Percentiles rank a stretch among this genome's conserved stretches.
Conservation (phyloP, 2,329 filamentous ascomycete species). For the Incumbomyces lentus region DNA sequence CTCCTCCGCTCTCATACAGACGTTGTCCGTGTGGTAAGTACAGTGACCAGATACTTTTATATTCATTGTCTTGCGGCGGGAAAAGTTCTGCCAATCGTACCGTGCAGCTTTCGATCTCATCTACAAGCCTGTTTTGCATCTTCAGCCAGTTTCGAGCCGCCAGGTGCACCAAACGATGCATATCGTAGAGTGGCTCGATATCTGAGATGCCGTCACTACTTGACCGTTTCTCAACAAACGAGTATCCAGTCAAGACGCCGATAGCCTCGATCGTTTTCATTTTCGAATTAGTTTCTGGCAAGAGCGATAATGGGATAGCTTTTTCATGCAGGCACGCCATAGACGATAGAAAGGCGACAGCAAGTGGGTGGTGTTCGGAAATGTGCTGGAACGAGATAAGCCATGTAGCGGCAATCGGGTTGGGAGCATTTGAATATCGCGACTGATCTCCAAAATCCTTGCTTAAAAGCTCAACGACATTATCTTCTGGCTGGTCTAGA, state of each 20-base stretch:
- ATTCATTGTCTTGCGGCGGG: constrained; percentile 10
- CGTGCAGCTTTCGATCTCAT: constrained; percentile 8
- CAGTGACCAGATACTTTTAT: constrained; percentile 8
- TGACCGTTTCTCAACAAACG: constrained; percentile 21
- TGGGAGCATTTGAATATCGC: constrained; percentile 22
- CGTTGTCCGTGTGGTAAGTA: constrained; percentile 4
- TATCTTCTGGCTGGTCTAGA: constrained; percentile 18
- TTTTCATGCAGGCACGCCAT: constrained; percentile 25
- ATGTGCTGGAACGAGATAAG: constrained; percentile 29
- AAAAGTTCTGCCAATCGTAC: constrained; percentile 18
- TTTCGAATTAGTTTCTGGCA: constrained; percentile 17
- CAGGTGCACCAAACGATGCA: constrained; percentile 27
- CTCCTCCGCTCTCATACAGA: not conserved
- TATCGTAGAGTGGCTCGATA: constrained; percentile 10
- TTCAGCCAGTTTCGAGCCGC: constrained; percentile 26
- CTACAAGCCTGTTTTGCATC: constrained; percentile 12
- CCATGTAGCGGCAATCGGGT: constrained; percentile 30
- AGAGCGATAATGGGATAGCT: constrained; percentile 25
- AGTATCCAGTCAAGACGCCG: constrained; percentile 24
- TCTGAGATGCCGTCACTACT: no score
- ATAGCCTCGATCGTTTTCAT: constrained; percentile 22
- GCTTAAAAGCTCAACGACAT: constrained; percentile 24
- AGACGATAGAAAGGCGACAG: constrained; percentile 26
- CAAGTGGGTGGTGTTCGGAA: constrained; percentile 20
- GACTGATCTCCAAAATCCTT: constrained; percentile 24